Evolutionary conservation across 225 moss, liverwort and hornwort species (phyloP), one percentile per base, ranked within the genome.

Genomic region (Marchantia polymorpha): DNA sequence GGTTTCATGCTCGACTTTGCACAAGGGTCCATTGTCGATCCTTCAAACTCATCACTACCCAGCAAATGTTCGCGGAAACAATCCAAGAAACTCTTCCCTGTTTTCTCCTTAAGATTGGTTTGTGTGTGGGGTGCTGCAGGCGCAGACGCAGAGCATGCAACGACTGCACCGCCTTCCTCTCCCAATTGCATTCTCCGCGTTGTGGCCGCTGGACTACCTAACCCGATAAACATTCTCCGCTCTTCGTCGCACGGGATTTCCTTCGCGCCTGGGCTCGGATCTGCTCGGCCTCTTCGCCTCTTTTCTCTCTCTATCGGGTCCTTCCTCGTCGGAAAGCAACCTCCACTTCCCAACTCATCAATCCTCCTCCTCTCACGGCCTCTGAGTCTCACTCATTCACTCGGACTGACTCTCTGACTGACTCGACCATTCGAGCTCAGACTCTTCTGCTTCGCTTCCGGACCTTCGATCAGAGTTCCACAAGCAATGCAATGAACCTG

Each of bases 141-240:
- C 16, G 47, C 46, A 39, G 39, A 39, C 16, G 47, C 46, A 3
- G 66, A 26, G 15, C 61, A 59, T 17, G 70, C 74, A 66, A 27
- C 67, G 26, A 13, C 69, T 71, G 26, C 84, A 63, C 64, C 56
- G 7, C 16, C 64, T 27, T 49, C 49, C 29, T 71, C 79, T 50
- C 78, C 82, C 25, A 79, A 79, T 50, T 72, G 85, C 80, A 77
- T 80, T 83, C 80, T 86, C 66, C 82, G 55, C 0, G 71, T 68
- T 64, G 79, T 20, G n/a, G 50, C 72, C 17, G 64, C n/a, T 3
- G 75, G 51, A 70, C 71, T 64, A n/a, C 80, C 67, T 77, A 83
- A 75, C 27, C 77, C 85, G 30, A 73, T 50, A 77, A 86, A 83
- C 85, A 86, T 86, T 55, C 72, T 85, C 46, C 56, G 16, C 31